phyloP scores from a whole-genome alignment of 2,329 filamentous ascomycete genomes.

The Fusarium graminum region DNA sequence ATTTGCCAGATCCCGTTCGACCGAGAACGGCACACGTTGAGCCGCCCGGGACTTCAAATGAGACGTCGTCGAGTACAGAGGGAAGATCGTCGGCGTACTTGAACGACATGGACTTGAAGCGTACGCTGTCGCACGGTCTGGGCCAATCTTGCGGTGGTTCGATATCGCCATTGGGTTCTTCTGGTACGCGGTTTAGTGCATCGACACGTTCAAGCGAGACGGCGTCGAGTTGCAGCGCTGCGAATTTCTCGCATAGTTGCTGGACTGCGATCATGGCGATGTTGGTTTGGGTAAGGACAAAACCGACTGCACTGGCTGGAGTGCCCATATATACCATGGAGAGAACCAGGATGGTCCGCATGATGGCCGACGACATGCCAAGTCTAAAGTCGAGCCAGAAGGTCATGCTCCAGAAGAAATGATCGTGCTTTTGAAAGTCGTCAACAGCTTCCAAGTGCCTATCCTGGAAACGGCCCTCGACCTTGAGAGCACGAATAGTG shows the following conservation, averaged over 20 bases:
- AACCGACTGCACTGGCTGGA: constrained; percentile 83
- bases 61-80: constrained; percentile 75
- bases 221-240: constrained; percentile 90
- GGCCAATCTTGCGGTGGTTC: constrained; percentile 84
- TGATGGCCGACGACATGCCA: constrained; percentile 69
- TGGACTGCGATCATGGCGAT: constrained; percentile 56
- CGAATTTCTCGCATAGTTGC: constrained; percentile 81
- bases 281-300: constrained; percentile 74
- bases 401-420: constrained; percentile 93
- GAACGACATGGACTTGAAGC: constrained; percentile 82
- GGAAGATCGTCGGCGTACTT: constrained; percentile 84
- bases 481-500: constrained; percentile 86
- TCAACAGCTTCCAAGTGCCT: constrained; percentile 85
- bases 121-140: constrained; percentile 75
- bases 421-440: constrained; percentile 92
- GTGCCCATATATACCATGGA: constrained; percentile 82
- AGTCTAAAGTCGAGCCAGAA: constrained; percentile 88
- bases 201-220: constrained; percentile 90
- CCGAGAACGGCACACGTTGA: constrained; percentile 78
- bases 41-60: constrained; percentile 77
- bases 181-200: constrained; percentile 82
- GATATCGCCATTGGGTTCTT: constrained; percentile 76
- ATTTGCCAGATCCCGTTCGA: constrained; percentile 89
- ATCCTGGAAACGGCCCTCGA: constrained; percentile 82
- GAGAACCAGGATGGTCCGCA: constrained; percentile 79